These are phyloP conservation scores for Pythium apleroticum DNA, from an alignment of 352 stramenopile species.

Conservation along the genomic window DNA sequence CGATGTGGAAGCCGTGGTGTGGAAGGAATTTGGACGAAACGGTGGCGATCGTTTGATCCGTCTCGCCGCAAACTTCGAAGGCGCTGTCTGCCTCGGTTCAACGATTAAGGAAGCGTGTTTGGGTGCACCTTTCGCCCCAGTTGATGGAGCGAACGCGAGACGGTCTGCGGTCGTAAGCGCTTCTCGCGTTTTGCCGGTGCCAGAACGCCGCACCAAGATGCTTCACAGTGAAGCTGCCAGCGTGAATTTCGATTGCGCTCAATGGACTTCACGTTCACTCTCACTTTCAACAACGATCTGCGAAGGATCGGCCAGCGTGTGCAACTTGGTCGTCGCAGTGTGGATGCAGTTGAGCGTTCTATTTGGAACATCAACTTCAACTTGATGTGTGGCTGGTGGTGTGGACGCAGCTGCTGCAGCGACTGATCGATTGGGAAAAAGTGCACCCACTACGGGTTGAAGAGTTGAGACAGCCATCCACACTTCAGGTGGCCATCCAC, in stretches of 20 bases:
- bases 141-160: too few species aligned
- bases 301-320: too few species aligned
- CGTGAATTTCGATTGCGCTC: too few species aligned
- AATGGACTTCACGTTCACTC: too few species aligned
- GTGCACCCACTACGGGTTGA: background rate
- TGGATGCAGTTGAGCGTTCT: background rate
- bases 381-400: background rate
- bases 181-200: too few species aligned
- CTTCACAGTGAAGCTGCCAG: too few species aligned
- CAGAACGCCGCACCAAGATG: too few species aligned
- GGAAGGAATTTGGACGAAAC: background rate
- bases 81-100: background rate
- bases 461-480: background rate
- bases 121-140: too few species aligned
- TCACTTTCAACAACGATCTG: too few species aligned
- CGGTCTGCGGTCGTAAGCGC: too few species aligned
- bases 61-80: background rate
- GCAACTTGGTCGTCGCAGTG: too few species aligned
- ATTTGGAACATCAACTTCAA: background rate
- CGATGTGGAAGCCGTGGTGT: too few species aligned
- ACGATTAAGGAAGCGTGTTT: background rate
- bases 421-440: background rate
- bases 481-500: background rate
- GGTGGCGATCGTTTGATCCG: background rate
- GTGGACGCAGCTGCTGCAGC: background rate